Evolutionary conservation across 1,284 basidiomycete genomes (phyloP).

Genomic region (Ceratobasidium sp.): DNA sequence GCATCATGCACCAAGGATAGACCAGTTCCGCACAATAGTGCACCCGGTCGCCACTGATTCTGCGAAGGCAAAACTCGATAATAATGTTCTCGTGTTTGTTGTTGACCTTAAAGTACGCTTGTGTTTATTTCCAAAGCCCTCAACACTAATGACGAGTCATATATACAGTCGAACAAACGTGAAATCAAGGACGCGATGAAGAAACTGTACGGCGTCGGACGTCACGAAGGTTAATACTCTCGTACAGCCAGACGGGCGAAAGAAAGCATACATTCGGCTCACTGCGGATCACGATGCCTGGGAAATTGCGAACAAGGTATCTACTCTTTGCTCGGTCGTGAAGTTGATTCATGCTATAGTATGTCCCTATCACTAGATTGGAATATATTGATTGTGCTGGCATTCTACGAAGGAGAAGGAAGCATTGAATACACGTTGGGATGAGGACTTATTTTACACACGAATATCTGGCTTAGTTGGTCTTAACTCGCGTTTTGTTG

Average conservation of each 20-base stretch:
- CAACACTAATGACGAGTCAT: too few relatives aligned
- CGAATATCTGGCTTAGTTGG: too few relatives aligned
- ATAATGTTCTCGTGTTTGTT: slow-evolving; percentile 99
- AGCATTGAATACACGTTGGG: neutral
- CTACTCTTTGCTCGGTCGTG: slow-evolving; percentile 52
- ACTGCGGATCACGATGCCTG: slow-evolving; percentile 96
- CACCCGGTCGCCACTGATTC: slow-evolving; percentile 87
- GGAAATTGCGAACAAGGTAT: slow-evolving; percentile 98
- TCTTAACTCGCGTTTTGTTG: too few relatives aligned
- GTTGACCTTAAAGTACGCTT: slow-evolving; percentile 83
- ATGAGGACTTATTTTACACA: too few relatives aligned
- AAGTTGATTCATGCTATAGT: slow-evolving; percentile 38
- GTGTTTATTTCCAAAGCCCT: neutral
- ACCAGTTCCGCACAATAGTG: slow-evolving; percentile 95
- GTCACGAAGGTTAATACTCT: slow-evolving; percentile 97
- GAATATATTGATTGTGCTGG: slow-evolving; percentile 52
- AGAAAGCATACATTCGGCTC: slow-evolving; percentile 98
- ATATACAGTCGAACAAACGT: slow-evolving; percentile 90
- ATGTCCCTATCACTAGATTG: slow-evolving; percentile 66
- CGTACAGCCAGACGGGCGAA: slow-evolving; percentile 98
- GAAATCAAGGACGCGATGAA: slow-evolving; percentile 99
- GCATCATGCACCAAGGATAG: slow-evolving; percentile 96
- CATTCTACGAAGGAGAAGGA: neutral
- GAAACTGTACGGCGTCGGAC: slow-evolving; percentile 98
- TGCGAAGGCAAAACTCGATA: slow-evolving; percentile 98